phyloP scores from a whole-genome alignment of 352 stramenopile species.

The Phytophthora meadii region DNA sequence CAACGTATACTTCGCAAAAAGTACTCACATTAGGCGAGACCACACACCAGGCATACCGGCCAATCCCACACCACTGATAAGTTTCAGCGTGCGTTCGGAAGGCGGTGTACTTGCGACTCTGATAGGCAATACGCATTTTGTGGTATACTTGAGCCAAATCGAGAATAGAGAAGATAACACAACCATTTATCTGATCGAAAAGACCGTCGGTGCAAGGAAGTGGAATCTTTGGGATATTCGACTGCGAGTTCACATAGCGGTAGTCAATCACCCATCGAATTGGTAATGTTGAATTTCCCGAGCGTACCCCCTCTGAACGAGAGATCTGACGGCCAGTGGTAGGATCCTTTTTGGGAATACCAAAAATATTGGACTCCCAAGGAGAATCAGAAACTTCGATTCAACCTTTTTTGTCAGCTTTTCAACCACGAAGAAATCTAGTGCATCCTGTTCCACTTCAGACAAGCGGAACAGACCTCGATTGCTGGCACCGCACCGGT shows the following conservation, averaged over 20 bases:
- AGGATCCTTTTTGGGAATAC: slow-evolving; percentile 31
- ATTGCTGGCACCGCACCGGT: slow-evolving; percentile 12
- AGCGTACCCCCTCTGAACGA: slow-evolving; percentile 22
- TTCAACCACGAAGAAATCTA: background rate
- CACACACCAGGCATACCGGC: too few species aligned
- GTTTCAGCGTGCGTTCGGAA: slow-evolving; percentile 44
- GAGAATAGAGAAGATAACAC: slow-evolving; percentile 30
- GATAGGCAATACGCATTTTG: slow-evolving; percentile 27
- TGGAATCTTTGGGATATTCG: slow-evolving; percentile 22
- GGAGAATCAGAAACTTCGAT: slow-evolving; percentile 35
- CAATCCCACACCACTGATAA: too few species aligned
- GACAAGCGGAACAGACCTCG: slow-evolving; percentile 18
- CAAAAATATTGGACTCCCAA: slow-evolving; percentile 35
- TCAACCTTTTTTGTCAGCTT: slow-evolving; percentile 29
- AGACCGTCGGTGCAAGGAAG: slow-evolving; percentile 21
- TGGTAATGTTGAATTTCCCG: slow-evolving; percentile 9
- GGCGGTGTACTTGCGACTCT: slow-evolving; percentile 32
- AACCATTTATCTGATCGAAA: slow-evolving; percentile 21
- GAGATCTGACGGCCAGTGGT: slow-evolving; percentile 8
- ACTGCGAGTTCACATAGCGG: slow-evolving; percentile 16
- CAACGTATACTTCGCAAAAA: slow-evolving; percentile 40
- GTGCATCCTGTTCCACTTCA: too few species aligned
- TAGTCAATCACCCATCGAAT: slow-evolving; percentile 32
- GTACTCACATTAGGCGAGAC: too few species aligned
- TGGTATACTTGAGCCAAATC: slow-evolving; percentile 44